A percentile compares a stretch with the other conserved stretches of the same genome.
These are phyloP conservation scores for Euphorbia pulcherrima DNA, from an alignment of 345 rosid genomes.

Conservation along the genomic window DNA sequence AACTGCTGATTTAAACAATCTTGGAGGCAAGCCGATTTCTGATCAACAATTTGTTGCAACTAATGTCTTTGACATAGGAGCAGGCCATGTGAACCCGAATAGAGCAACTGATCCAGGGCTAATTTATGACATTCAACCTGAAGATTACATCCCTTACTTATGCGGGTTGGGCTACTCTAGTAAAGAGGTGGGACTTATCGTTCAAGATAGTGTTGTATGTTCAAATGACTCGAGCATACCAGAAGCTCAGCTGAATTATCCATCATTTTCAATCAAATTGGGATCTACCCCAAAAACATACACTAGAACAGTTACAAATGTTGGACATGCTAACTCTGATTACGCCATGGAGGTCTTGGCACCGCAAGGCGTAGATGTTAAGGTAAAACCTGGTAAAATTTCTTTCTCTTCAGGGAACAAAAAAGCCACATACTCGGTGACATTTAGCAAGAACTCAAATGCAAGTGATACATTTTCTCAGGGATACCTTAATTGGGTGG, in stretches of 20 bases:
- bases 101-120: constrained; percentile 46
- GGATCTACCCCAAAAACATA: constrained; percentile 15
- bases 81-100: constrained; percentile 44
- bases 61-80: constrained; percentile 47
- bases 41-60: constrained; percentile 18
- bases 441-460: constrained; percentile 9
- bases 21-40: constrained; percentile 13
- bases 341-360: background rate
- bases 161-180: constrained; percentile 16
- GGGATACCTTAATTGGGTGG: constrained; percentile 20
- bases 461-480: constrained; percentile 8
- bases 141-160: constrained; percentile 18
- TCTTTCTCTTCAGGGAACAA: background rate
- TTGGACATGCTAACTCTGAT: constrained; percentile 1
- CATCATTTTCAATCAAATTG: constrained; percentile 18
- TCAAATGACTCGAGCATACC: constrained; percentile 13
- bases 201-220: constrained; percentile 8
- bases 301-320: constrained; percentile 19
- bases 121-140: constrained; percentile 34
- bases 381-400: constrained; percentile 9
- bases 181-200: constrained; percentile 5
- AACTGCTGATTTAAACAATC: constrained; percentile 19
- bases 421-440: constrained; percentile 18
- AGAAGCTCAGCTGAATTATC: constrained; percentile 22
- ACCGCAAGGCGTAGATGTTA: constrained; percentile 15